phyloP scores from a whole-genome alignment of 169 alveolate genomes.

The Prorocentrum cordatum region DNA sequence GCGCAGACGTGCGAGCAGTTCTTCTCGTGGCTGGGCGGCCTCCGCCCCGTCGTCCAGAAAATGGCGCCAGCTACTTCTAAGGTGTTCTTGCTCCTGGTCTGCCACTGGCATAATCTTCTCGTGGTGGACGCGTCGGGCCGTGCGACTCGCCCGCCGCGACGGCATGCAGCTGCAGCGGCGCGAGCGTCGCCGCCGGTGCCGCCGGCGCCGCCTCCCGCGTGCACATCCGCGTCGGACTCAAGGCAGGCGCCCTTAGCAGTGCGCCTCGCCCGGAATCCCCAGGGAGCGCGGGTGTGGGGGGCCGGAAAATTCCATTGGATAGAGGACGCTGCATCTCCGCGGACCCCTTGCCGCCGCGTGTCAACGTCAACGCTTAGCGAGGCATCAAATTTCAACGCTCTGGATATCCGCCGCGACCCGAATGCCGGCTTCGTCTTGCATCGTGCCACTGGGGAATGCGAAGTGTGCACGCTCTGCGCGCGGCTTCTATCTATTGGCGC shows the following conservation, averaged over 20 bases:
- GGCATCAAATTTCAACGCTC: too few species aligned
- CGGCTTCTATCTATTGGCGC: too few species aligned
- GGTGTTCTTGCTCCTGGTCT: not conserved
- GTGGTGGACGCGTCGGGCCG: not conserved
- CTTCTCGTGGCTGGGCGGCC: not conserved
- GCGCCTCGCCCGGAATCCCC: not conserved
- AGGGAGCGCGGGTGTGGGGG: not conserved
- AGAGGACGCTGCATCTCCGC: too few species aligned
- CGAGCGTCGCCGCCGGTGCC: not conserved
- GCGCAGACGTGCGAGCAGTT: conserved; percentile 2
- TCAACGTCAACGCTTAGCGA: too few species aligned
- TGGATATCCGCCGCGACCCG: too few species aligned
- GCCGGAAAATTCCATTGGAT: conserved; percentile 9
- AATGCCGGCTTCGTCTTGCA: too few species aligned
- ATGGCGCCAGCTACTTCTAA: not conserved
- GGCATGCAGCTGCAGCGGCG: not conserved
- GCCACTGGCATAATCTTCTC: not conserved
- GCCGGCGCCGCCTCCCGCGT: not conserved
- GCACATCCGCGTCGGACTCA: too few species aligned
- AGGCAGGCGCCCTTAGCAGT: too few species aligned
- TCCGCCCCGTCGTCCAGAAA: not conserved
- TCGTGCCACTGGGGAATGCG: too few species aligned
- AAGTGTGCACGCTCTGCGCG: too few species aligned
- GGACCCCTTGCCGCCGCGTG: too few species aligned
- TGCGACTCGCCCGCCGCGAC: not conserved